A percentile compares a stretch with the other conserved stretches of the same genome.
phyloP scores from a whole-genome alignment of 2,329 filamentous ascomycete species.

The Falciphora oryzae region DNA sequence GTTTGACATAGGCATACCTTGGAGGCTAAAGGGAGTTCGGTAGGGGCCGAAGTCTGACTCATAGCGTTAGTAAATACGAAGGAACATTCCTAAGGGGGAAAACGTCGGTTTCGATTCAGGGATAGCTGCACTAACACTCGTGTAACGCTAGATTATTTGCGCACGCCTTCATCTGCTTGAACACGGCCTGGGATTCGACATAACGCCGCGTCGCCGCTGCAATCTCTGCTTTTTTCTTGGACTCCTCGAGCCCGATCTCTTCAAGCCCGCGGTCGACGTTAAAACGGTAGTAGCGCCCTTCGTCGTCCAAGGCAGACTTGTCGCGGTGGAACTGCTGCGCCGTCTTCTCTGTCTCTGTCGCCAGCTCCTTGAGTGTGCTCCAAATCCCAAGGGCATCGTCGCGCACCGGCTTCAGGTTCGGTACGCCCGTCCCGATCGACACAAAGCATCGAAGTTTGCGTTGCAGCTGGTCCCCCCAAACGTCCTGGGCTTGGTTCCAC shows the following conservation, averaged over 20 bases:
- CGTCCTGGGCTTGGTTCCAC: slow-evolving; percentile 31
- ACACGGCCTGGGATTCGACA: slow-evolving; percentile 14
- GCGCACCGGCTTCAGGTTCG: slow-evolving; percentile 23
- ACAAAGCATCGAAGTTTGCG: slow-evolving; percentile 29
- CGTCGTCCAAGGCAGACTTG: slow-evolving; percentile 25
- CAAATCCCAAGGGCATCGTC: slow-evolving; percentile 22
- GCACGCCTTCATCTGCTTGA: slow-evolving; percentile 17
- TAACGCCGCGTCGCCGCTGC: slow-evolving; percentile 19
- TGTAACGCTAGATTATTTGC: slow-evolving; percentile 14
- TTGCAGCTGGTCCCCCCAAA: slow-evolving; percentile 27
- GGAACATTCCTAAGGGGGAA: not conserved
- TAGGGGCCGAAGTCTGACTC: slow-evolving; percentile 14
- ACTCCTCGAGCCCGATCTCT: slow-evolving; percentile 34
- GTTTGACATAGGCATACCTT: slow-evolving; percentile 16
- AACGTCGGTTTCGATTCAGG: not conserved
- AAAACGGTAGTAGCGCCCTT: slow-evolving; percentile 36
- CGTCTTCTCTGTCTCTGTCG: slow-evolving; percentile 33
- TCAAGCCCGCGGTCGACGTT: slow-evolving; percentile 36
- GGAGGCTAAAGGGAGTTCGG: slow-evolving; percentile 15
- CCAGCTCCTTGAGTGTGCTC: slow-evolving; percentile 23
- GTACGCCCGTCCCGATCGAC: slow-evolving; percentile 33
- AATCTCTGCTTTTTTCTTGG: slow-evolving; percentile 21
- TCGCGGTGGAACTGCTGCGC: slow-evolving; percentile 30
- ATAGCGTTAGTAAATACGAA: not conserved
- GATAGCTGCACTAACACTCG: slow-evolving; percentile 16